Evolutionary conservation across 306 rosid species (phyloP), one percentile per base, ranked within the genome.

Genomic region (Cicer judaicum): DNA sequence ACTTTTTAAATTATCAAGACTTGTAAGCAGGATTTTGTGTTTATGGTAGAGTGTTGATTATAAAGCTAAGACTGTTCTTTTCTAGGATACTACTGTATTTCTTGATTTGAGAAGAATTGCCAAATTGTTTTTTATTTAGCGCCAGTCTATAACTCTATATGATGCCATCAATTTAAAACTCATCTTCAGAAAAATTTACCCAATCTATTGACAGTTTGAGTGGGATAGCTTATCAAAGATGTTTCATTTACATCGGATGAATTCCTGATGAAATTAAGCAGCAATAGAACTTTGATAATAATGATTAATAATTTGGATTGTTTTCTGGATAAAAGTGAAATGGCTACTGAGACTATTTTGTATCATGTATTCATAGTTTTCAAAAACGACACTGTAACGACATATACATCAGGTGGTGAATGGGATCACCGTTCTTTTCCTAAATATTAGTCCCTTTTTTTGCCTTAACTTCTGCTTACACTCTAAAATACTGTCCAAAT

Each of bases 171-270:
- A 72, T 41, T 74, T 49, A 9, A 24, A 70, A 42, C 44, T 73
- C 15, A 38, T 47, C 47, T 21, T 68, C 42, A 42, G 76, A 47
- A 46, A 61, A 14, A 11, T 6, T 10, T 42, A 66, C 43, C 9
- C 34, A 41, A 48, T 59, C 24, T 67, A 49, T 10, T 64, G 53
- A 10, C 10, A 41, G 38, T 64, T 18, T 72, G 6, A 60, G 38
- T 10, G 12, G 53, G 6, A 60, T 78, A 39, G 59, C 70, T 53
- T 50, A 54, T 42, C 59, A 66, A 55, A 62, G 64, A 39, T 76
- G 74, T 56, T 81, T 75, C 49, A 38, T 80, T 47, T 49, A 47
- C 56, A 46, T 63, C 11, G 8, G 53, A 55, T 56, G 66, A 76
- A 56, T 64, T 76, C 44, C 41, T 72, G 11, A 73, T 38, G 59